Evolutionary conservation across 495 filamentous ascomycete species (phyloP), one percentile per base, ranked within the genome.

Genomic region (Mycothermus thermophilus): DNA sequence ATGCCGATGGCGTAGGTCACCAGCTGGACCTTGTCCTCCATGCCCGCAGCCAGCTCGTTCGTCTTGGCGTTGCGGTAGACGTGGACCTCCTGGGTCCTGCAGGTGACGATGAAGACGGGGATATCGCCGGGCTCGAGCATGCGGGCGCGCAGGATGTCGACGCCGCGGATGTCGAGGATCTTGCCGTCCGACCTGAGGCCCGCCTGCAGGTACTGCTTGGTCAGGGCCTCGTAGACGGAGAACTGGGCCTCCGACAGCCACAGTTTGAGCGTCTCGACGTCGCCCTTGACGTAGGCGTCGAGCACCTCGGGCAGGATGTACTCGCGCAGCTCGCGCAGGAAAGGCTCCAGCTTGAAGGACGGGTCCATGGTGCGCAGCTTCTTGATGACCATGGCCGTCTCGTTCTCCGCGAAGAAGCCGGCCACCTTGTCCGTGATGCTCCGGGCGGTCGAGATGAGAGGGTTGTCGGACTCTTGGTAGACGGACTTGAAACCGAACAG

Each of bases 1-100:
- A 96, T 77, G 35, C 90, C 90, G 45, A 97, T 96, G 27, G 87
- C 90, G 47, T 97, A 97, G 1, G 92, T 95, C 42, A 97, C 90
- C 38, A 92, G 79, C 57, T 95, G 88, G 20, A 97, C 90, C 60
- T 82, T 87, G 59, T 97, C 90, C 57, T 97, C 92, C 84, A 94
- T 94, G 20, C 90, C 90, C n/a, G 90, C 90, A 13, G 86, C 85
- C 26, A 97, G 72, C 47, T 94, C 68, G 37, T 73, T 72, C 0
- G 82, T 80, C 67, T 97, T 96, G 24, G 75, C 71, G 44, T 96
- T 92, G 26, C 79, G 72, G 63, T 93, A 97, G 11, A 94, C 87
- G 54, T 97, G 90, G 6, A 96, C 85, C 54, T 97, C 90, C 54
- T 97, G 90, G n/a, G 90, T 93, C 23, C 86, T 71, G 58, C 85